Percentiles rank a stretch among this genome's conserved stretches.
phyloP scores from a whole-genome alignment of 306 rosid species.

The Prunus armeniaca region DNA sequence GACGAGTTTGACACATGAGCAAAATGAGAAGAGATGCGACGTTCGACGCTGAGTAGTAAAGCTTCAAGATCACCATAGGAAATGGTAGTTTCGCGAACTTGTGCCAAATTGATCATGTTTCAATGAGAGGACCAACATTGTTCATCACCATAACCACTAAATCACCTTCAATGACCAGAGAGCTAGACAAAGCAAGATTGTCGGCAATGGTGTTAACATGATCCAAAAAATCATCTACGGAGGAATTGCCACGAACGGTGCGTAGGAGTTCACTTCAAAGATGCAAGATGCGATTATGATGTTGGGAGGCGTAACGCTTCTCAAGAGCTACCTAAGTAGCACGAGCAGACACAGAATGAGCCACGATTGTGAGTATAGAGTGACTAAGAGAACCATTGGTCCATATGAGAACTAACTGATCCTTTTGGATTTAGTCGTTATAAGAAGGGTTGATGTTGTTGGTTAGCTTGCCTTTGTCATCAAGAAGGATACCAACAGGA shows the following conservation, averaged over 20 bases:
- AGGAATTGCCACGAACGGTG: neutral
- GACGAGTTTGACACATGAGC: too few species aligned
- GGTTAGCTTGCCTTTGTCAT: neutral
- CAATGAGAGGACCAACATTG: neutral
- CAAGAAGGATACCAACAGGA: neutral
- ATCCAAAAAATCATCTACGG: neutral
- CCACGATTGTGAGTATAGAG: accelerated
- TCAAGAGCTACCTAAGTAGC: neutral
- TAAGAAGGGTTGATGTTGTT: neutral
- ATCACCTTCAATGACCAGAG: neutral
- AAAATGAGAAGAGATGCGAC: too few species aligned
- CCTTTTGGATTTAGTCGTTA: neutral
- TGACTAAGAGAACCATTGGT: neutral
- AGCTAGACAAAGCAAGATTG: neutral
- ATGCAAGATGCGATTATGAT: neutral
- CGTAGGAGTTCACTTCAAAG: neutral
- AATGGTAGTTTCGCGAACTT: neutral
- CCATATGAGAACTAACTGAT: neutral
- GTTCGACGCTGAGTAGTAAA: neutral
- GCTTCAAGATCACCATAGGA: neutral
- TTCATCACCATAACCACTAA: neutral
- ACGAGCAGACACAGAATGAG: neutral
- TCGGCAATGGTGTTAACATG: neutral
- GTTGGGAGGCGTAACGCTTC: neutral
- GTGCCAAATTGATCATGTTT: neutral